phyloP scores from a whole-genome alignment of 2,329 filamentous ascomycete species.

The Stemphylium beticola region DNA sequence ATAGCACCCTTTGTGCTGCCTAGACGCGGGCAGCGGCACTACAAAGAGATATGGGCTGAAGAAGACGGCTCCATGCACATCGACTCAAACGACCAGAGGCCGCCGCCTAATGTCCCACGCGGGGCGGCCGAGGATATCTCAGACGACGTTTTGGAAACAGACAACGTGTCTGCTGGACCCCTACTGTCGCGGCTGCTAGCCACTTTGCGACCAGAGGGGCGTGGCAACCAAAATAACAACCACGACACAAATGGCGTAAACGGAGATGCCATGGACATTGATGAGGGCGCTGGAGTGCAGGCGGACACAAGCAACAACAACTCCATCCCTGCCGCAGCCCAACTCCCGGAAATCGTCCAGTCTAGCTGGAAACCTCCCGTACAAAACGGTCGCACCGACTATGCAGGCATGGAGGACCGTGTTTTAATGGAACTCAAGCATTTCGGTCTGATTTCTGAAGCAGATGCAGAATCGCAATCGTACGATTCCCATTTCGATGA shows the following conservation, averaged over 20 bases:
- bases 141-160: constrained; percentile 85
- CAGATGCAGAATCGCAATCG: constrained; percentile 71
- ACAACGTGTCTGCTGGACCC: constrained; percentile 86
- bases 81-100: constrained; percentile 71
- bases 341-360: constrained; percentile 77
- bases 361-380: constrained; percentile 80
- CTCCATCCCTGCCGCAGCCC: constrained; percentile 70
- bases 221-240: constrained; percentile 60
- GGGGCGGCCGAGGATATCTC: constrained; percentile 86
- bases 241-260: constrained; percentile 63
- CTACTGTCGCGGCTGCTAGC: constrained; percentile 82
- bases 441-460: constrained; percentile 83
- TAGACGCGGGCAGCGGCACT: constrained; percentile 81
- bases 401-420: constrained; percentile 85
- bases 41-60: constrained; percentile 90
- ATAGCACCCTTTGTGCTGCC: constrained; percentile 84
- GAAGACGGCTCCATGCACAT: constrained; percentile 84
- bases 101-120: constrained; percentile 80
- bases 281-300: constrained; percentile 48
- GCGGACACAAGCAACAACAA: constrained; percentile 45
- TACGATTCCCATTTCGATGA: constrained; percentile 93
- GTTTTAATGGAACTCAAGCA: constrained; percentile 89
- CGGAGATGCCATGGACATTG: constrained; percentile 55
- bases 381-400: constrained; percentile 75
- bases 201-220: constrained; percentile 78